phyloP scores from a whole-genome alignment of 2,329 filamentous ascomycete species.

The Clonostachys byssicola region DNA sequence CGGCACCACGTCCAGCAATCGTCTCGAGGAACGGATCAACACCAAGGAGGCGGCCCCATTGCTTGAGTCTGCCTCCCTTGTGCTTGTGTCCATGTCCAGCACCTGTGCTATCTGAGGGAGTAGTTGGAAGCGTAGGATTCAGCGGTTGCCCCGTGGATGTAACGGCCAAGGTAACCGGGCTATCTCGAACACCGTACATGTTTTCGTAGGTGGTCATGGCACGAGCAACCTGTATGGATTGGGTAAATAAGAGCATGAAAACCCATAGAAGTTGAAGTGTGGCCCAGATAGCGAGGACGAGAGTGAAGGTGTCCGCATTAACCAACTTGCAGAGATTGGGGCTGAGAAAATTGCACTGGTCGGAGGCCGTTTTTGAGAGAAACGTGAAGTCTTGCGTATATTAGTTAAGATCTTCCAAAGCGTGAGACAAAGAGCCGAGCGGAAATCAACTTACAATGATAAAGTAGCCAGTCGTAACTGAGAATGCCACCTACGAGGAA shows the following conservation, averaged over 20 bases:
- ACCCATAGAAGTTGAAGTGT: conserved; percentile 89
- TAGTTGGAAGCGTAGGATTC: conserved; percentile 60
- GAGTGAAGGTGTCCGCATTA: conserved; percentile 78
- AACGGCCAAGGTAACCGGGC: conserved; percentile 64
- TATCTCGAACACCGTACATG: conserved; percentile 75
- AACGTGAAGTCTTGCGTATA: conserved; percentile 54
- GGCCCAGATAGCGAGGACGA: conserved; percentile 76
- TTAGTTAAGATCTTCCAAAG: not conserved
- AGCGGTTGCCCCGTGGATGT: conserved; percentile 74
- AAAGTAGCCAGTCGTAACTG: conserved; percentile 65
- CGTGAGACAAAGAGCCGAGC: no score
- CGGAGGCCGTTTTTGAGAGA: conserved; percentile 46
- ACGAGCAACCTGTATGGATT: conserved; percentile 85
- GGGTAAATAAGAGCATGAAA: conserved; percentile 92
- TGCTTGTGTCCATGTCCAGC: conserved; percentile 47
- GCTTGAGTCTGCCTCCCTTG: conserved; percentile 64
- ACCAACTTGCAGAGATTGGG: conserved; percentile 69
- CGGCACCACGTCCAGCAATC: conserved; percentile 76
- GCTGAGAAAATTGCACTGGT: conserved; percentile 72
- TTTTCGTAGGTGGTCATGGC: conserved; percentile 97
- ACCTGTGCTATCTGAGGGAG: conserved; percentile 39
- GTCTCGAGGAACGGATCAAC: conserved; percentile 93
- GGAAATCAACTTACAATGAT: conserved; percentile 56
- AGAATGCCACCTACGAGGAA: conserved; percentile 72
- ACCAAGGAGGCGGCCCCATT: conserved; percentile 81